phyloP scores from a whole-genome alignment of 139 green algal species.

The Limnomonas spitsbergensis region DNA sequence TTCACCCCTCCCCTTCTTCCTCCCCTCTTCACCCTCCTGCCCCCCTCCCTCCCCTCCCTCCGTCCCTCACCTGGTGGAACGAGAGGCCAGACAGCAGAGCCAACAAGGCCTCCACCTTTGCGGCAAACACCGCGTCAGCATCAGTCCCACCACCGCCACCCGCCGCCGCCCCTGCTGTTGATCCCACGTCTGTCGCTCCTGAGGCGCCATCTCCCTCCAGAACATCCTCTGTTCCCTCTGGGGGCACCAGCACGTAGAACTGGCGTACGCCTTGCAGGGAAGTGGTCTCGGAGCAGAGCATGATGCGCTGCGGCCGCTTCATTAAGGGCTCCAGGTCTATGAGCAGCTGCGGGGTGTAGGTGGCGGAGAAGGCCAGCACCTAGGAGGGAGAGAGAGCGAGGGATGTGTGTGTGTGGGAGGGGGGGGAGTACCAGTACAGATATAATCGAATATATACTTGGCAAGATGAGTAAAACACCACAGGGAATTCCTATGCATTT shows the following conservation, averaged over 20 bases:
- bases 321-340: conserved; percentile 55
- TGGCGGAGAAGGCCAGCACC: conserved; percentile 75
- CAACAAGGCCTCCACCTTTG: conserved; percentile 48
- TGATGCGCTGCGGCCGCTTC: conserved; percentile 57
- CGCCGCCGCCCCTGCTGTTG: neutral
- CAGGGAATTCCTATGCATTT: no score
- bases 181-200: neutral
- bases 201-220: neutral
- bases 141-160: neutral
- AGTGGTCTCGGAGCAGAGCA: conserved; percentile 53
- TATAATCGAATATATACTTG: no score
- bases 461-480: no score
- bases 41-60: no score
- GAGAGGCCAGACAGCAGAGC: conserved; percentile 38
- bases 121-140: conserved; percentile 23
- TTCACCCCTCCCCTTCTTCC: no score
- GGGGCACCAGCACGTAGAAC: conserved; percentile 52
- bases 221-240: no score
- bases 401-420: neutral
- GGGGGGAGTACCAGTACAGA: neutral
- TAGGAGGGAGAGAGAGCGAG: conserved; percentile 41
- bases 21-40: no score
- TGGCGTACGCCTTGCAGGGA: conserved; percentile 58
- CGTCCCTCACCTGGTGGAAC: conserved; percentile 56
- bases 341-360: conserved; percentile 57